Evolutionary conservation across 768 basidiomycete genomes (phyloP).

Genomic region (Pleurotus giganteus): DNA sequence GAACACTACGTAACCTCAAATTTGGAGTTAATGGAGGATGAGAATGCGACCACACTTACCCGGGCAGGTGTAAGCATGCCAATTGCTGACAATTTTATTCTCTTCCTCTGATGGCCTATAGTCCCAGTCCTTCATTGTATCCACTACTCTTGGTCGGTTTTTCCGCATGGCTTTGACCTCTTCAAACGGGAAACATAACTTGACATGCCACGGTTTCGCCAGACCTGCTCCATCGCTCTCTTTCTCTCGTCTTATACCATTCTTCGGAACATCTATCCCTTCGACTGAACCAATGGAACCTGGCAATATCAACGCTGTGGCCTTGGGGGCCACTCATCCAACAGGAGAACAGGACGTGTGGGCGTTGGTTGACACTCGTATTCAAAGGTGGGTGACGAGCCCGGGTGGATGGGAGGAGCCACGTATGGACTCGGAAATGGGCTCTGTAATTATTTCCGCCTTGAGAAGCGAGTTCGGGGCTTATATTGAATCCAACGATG

Average conservation of each 20-base stretch:
- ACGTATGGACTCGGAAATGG: constrained; percentile 54
- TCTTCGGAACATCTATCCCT: constrained; percentile 33
- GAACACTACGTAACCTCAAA: constrained; percentile 55
- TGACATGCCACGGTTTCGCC: constrained; percentile 59
- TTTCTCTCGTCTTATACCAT: constrained; percentile 41
- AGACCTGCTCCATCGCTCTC: constrained; percentile 45
- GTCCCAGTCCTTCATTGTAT: constrained; percentile 66
- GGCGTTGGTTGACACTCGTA: constrained; percentile 61
- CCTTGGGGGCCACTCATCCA: constrained; percentile 42
- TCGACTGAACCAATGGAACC: constrained; percentile 29
- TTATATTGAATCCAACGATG: constrained; percentile 34
- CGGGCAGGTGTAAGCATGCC: constrained; percentile 55
- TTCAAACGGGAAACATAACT: constrained; percentile 64
- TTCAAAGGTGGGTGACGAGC: constrained; percentile 72
- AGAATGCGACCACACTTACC: constrained; percentile 64
- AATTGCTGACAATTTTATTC: constrained; percentile 9
- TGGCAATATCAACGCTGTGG: constrained; percentile 67
- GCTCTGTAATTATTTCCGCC: constrained; percentile 42
- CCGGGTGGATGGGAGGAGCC: constrained; percentile 72
- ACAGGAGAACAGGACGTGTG: constrained; percentile 57
- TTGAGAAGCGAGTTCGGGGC: constrained; percentile 42
- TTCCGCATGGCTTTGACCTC: constrained; percentile 66
- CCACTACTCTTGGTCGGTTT: constrained; percentile 65
- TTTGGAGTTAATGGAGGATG: constrained; percentile 49
- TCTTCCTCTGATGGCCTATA: constrained; percentile 20